Evolutionary conservation across 768 basidiomycete genomes (phyloP).

Genomic region (Tulasnella sp.): DNA sequence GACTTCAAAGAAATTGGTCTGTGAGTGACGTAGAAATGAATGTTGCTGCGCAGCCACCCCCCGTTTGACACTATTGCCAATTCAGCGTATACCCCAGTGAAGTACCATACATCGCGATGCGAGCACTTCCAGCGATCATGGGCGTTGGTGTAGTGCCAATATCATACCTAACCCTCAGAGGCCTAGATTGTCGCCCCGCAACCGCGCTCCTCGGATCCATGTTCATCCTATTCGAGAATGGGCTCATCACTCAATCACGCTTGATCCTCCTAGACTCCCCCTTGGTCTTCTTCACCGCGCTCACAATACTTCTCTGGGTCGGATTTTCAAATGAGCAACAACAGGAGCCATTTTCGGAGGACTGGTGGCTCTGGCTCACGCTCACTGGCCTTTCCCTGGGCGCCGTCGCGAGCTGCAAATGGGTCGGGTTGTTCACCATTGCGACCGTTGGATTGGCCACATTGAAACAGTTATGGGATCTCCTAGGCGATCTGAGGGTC

Average conservation of each 20-base stretch:
- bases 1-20: conserved; percentile 98
- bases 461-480: conserved; percentile 73
- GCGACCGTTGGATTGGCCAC: conserved; percentile 86
- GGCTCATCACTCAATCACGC: conserved; percentile 87
- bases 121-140: conserved; percentile 81
- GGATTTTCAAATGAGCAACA: conserved; percentile 89
- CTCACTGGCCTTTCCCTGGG: conserved; percentile 84
- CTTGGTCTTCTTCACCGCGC: conserved; percentile 95
- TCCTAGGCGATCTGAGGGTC: conserved; percentile 78
- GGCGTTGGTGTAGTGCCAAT: conserved; percentile 85
- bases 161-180: conserved; percentile 86
- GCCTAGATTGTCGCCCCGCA: conserved; percentile 81
- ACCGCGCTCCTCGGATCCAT: conserved; percentile 85
- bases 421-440: conserved; percentile 97
- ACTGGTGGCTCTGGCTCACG: conserved; percentile 89
- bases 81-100: conserved; percentile 59
- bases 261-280: conserved; percentile 96
- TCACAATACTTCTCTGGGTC: conserved; percentile 76
- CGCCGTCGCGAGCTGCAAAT: conserved; percentile 88
- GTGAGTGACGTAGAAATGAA: conserved; percentile 35
- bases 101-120: conserved; percentile 95
- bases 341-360: conserved; percentile 60
- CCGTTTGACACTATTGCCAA: background rate
- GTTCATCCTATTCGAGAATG: conserved; percentile 95
- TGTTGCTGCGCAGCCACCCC: background rate